phyloP scores from a whole-genome alignment of 2,329 filamentous ascomycete species.

The Ascochyta fabae region DNA sequence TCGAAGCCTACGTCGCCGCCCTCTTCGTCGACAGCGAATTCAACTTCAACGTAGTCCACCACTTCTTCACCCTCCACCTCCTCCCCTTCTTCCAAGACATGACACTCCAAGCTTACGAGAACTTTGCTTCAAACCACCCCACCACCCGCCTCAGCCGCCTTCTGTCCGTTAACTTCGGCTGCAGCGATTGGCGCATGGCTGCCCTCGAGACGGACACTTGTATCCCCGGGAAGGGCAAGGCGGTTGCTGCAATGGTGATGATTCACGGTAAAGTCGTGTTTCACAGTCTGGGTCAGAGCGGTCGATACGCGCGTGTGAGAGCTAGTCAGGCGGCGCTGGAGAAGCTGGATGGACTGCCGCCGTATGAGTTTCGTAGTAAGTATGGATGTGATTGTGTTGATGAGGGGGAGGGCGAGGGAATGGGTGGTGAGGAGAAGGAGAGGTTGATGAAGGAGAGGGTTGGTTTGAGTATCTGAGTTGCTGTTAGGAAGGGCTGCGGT shows the following conservation, averaged over 20 bases:
- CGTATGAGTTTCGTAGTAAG: constrained; percentile 64
- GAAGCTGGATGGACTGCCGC: constrained; percentile 57
- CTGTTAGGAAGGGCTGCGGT: not conserved
- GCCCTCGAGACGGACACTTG: constrained; percentile 51
- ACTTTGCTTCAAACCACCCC: constrained; percentile 85
- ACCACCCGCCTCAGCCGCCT: constrained; percentile 72
- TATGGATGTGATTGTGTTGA: constrained; percentile 69
- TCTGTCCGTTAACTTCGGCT: constrained; percentile 70
- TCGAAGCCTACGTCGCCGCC: constrained; percentile 89
- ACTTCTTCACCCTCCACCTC: constrained; percentile 79
- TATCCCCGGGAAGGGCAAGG: constrained; percentile 50
- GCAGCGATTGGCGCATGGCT: constrained; percentile 61
- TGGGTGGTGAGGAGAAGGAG: constrained; percentile 2
- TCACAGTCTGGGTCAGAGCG: constrained; percentile 66
- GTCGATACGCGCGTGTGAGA: constrained; percentile 74
- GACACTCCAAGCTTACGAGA: constrained; percentile 73
- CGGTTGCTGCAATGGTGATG: constrained; percentile 73
- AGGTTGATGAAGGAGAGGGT: constrained; percentile 26
- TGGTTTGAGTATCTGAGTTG: constrained; percentile 24
- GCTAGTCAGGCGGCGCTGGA: constrained; percentile 67
- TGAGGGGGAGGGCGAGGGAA: constrained; percentile 12
- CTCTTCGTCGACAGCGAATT: constrained; percentile 90
- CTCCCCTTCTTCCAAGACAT: constrained; percentile 84
- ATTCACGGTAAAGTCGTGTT: constrained; percentile 76
- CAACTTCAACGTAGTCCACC: constrained; percentile 73